Conservation (phyloP, 768 basidiomycete genomes). For the Mrakia frigida region DNA sequence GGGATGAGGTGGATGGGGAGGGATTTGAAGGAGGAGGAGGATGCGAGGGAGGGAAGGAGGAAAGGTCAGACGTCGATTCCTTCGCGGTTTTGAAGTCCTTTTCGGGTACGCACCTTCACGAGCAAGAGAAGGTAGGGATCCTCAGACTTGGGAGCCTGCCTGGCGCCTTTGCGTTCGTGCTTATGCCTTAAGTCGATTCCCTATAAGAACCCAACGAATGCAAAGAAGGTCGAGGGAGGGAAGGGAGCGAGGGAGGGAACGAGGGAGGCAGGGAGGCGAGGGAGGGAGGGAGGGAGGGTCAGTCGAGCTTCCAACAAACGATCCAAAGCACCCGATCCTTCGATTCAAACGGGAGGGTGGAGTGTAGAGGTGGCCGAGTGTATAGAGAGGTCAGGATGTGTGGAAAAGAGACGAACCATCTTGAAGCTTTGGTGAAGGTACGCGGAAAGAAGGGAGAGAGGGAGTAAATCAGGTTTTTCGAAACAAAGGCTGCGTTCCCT, state of each 20-base stretch:
- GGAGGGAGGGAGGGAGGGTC: too few species aligned
- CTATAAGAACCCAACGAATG: too few species aligned
- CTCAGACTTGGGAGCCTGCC: slow-evolving; percentile 95
- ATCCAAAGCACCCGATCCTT: too few species aligned
- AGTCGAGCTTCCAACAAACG: too few species aligned
- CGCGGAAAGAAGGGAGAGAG: neutral
- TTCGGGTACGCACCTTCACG: slow-evolving; percentile 68
- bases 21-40: neutral
- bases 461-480: neutral
- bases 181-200: too few species aligned
- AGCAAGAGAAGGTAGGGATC: slow-evolving; percentile 97
- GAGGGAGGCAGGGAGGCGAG: too few species aligned
- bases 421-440: neutral
- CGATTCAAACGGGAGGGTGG: too few species aligned
- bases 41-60: neutral
- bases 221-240: slow-evolving; percentile 97
- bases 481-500: too few species aligned
- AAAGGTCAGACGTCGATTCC: neutral
- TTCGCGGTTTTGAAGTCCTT: neutral
- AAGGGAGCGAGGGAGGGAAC: neutral
- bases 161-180: slow-evolving; percentile 97
- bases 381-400: neutral
- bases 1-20: neutral
- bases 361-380: neutral
- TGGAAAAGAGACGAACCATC: neutral